These are phyloP conservation scores for Malus sieversii DNA, from an alignment of 306 rosid genomes.

Conservation along the genomic window DNA sequence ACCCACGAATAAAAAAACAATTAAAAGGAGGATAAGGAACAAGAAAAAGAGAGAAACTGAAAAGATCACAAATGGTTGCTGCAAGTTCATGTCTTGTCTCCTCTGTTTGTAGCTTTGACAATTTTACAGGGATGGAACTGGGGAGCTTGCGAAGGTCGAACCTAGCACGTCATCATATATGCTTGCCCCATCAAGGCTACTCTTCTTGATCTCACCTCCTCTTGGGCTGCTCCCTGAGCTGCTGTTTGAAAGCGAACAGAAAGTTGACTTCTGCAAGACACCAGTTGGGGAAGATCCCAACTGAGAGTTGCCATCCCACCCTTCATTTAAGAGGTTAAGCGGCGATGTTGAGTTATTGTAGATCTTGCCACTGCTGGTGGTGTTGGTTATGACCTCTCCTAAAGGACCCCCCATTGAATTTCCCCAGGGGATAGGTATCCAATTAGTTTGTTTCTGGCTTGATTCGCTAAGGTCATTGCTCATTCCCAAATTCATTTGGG, in stretches of 20 bases:
- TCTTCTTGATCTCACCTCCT: slow-evolving; percentile 10
- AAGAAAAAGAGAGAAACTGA: neutral
- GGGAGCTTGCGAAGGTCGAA: slow-evolving; percentile 26
- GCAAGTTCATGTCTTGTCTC: neutral
- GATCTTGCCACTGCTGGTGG: slow-evolving; percentile 10
- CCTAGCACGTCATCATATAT: slow-evolving; percentile 26
- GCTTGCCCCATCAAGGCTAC: slow-evolving; percentile 11
- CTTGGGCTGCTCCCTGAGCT: slow-evolving; percentile 43
- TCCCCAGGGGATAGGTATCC: slow-evolving; percentile 29
- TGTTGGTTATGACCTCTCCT: slow-evolving; percentile 42
- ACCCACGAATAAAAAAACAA: neutral
- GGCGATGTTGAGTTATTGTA: slow-evolving; percentile 20
- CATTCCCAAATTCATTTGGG: slow-evolving; percentile 24
- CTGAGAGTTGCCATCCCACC: slow-evolving; percentile 39
- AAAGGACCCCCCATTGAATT: slow-evolving; percentile 48
- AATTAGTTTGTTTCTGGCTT: slow-evolving; percentile 12
- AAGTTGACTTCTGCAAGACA: slow-evolving; percentile 38
- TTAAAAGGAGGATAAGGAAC: neutral
- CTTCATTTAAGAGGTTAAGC: slow-evolving; percentile 29
- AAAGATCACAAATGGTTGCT: neutral
- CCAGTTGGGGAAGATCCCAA: slow-evolving; percentile 43
- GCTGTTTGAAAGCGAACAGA: slow-evolving; percentile 45
- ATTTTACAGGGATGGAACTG: slow-evolving; percentile 29
- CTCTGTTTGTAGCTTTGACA: neutral
- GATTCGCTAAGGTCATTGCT: slow-evolving; percentile 7